Conservation (phyloP, 1,284 basidiomycete genomes). For the Irpex rosettiformis region DNA sequence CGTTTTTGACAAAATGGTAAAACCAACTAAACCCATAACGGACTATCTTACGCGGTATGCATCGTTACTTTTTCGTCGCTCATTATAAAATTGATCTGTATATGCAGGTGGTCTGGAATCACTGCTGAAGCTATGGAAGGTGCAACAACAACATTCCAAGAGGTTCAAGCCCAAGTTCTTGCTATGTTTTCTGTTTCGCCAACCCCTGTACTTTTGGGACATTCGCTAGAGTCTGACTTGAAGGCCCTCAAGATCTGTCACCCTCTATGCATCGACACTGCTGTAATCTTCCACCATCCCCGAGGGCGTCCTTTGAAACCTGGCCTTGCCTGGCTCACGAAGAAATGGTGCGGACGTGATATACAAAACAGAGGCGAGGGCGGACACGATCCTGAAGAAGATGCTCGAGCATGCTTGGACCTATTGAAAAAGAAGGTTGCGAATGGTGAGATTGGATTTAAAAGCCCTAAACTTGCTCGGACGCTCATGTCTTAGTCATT, state of each 20-base stretch:
- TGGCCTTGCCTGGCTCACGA: conserved; percentile 87
- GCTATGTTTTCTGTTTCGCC: conserved; percentile 46
- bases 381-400: conserved; percentile 91
- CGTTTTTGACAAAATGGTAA: conserved; percentile 84
- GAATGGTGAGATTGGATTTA: conserved; percentile 42
- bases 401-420: conserved; percentile 84
- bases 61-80: background rate
- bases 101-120: conserved; percentile 82
- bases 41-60: conserved; percentile 85
- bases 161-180: conserved; percentile 74
- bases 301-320: conserved; percentile 89
- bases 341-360: conserved; percentile 83
- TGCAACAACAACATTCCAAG: conserved; percentile 71
- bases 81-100: background rate
- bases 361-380: conserved; percentile 78
- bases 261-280: conserved; percentile 86
- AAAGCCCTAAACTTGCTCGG: background rate
- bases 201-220: conserved; percentile 86
- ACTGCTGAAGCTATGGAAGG: conserved; percentile 66
- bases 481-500: background rate
- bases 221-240: conserved; percentile 90
- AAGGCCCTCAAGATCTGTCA: conserved; percentile 81
- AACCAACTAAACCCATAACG: conserved; percentile 74
- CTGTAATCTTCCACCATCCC: conserved; percentile 84
- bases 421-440: conserved; percentile 78